Conservation (phyloP, 1,139 yeast genomes). For the Pichia sp. region DNA sequence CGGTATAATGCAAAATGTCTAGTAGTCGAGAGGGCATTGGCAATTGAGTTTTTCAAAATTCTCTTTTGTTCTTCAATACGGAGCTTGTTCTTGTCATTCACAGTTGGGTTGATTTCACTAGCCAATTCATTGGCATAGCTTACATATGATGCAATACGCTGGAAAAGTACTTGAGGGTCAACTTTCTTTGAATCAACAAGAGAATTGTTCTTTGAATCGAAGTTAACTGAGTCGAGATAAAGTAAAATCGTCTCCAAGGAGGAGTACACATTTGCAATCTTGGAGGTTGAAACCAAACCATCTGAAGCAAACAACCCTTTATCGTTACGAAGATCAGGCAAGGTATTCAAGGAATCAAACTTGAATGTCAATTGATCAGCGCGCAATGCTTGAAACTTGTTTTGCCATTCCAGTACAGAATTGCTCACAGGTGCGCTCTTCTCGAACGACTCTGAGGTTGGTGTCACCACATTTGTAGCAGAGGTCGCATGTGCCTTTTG, state of each 20-base stretch:
- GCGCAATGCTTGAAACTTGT: slow-evolving; percentile 37
- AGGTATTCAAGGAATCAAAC: slow-evolving; percentile 1
- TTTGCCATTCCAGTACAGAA: slow-evolving; percentile 35
- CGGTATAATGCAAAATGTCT: slow-evolving; percentile 67
- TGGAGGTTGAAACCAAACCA: slow-evolving; percentile 40
- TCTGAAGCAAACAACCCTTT: slow-evolving; percentile 7
- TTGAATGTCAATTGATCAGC: slow-evolving; percentile 21
- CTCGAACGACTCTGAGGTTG: background rate
- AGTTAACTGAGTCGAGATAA: slow-evolving; percentile 25
- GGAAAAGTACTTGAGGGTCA: slow-evolving; percentile 43
- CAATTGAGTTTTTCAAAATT: slow-evolving; percentile 53
- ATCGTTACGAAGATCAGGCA: slow-evolving; percentile 1
- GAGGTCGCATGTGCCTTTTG: too few relatives aligned
- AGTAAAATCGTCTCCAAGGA: slow-evolving; percentile 40
- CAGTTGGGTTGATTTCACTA: slow-evolving; percentile 33
- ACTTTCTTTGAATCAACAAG: slow-evolving; percentile 10
- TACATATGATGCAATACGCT: slow-evolving; percentile 46
- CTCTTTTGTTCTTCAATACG: slow-evolving; percentile 14
- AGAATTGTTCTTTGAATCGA: slow-evolving; percentile 20
- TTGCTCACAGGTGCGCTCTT: background rate
- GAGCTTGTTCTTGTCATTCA: slow-evolving; percentile 9
- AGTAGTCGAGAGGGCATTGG: slow-evolving; percentile 72
- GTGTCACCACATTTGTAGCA: too few relatives aligned
- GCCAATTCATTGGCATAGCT: slow-evolving; percentile 34
- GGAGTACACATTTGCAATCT: slow-evolving; percentile 41